Evolutionary conservation across 1,284 basidiomycete species (phyloP), one percentile per base, ranked within the genome.

Genomic region (Leucoagaricus sp.): DNA sequence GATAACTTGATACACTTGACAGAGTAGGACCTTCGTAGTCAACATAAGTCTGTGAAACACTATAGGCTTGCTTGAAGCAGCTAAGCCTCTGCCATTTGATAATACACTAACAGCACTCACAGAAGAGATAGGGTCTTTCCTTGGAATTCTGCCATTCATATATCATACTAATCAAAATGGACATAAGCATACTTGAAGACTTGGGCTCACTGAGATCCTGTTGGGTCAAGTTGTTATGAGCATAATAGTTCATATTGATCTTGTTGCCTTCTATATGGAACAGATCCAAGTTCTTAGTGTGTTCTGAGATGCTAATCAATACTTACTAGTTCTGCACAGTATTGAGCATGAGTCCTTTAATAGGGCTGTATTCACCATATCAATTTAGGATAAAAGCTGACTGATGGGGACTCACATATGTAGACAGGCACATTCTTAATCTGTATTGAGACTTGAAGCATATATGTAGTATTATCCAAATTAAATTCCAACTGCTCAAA

Each of bases 21-120:
- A 84, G 0, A 94, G 81, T 0, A 93, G 78, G 0, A 98, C 91
- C 60, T 90, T 92, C 23, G 88, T 85, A 0, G 95, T 98, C 42
- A 98, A 79, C 0, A 96, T 97, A 57, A 89, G 90, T 21, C 93
- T 94, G 65, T 99, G 96, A 64, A 89, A 94, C 5, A 96, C 85
- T 64, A 92, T 80, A 0, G 95, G 91, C 63, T 91, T 89, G 12
- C 31, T 51, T 15, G 49, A 12, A 9, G 38, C 19, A 9, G 10
- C 38, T 9, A 17, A 40, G 19, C 38, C n/a, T 40, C 10, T 9
- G 6, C 38, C 38, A 31, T 25, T n/a, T 4, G 26, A n/a, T n/a
- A n/a, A n/a, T n/a, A n/a, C n/a, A n/a, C n/a, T n/a, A n/a, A n/a
- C n/a, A n/a, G n/a, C n/a, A n/a, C n/a, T 12, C 15, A 36, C 26